Evolutionary conservation across 805 yeast genomes (phyloP).

Genomic region (Kodamaea fukazawae): DNA sequence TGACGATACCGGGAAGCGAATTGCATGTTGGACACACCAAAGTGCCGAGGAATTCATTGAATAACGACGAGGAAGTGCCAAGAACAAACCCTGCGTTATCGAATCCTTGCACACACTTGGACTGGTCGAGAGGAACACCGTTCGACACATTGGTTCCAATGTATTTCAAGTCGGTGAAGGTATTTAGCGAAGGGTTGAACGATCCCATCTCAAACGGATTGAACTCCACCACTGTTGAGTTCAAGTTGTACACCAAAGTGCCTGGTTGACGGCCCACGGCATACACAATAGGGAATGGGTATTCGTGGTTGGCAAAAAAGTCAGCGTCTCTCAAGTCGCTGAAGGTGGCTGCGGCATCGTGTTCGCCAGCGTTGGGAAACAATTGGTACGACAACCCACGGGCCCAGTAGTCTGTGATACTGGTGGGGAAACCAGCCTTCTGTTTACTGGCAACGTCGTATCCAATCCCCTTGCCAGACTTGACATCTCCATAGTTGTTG

Average conservation of each 20-base stretch:
- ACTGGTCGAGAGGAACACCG: conserved; percentile 24
- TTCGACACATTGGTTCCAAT: conserved; percentile 34
- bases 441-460: conserved; percentile 47
- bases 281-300: conserved; percentile 41
- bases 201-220: conserved; percentile 44
- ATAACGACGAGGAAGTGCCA: conserved; percentile 41
- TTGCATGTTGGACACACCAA: conserved; percentile 34
- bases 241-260: conserved; percentile 25
- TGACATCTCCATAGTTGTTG: conserved; percentile 27
- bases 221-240: conserved; percentile 40
- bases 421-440: conserved; percentile 63
- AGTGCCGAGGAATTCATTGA: conserved; percentile 34
- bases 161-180: conserved; percentile 37
- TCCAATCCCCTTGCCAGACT: conserved; percentile 35
- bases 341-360: conserved; percentile 28
- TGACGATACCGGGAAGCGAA: conserved; percentile 21
- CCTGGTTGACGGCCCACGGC: conserved; percentile 38
- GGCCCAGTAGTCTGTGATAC: conserved; percentile 80
- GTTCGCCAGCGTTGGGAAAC: conserved; percentile 28
- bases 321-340: conserved; percentile 29
- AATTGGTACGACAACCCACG: conserved; percentile 71
- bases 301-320: conserved; percentile 32
- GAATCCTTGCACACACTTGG: conserved; percentile 31
- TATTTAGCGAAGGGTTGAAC: conserved; percentile 36
- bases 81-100: conserved; percentile 40